Base-by-base conservation (phyloP, 2,329 filamentous ascomycete species). In the Tetracladium maxilliforme region DNA sequence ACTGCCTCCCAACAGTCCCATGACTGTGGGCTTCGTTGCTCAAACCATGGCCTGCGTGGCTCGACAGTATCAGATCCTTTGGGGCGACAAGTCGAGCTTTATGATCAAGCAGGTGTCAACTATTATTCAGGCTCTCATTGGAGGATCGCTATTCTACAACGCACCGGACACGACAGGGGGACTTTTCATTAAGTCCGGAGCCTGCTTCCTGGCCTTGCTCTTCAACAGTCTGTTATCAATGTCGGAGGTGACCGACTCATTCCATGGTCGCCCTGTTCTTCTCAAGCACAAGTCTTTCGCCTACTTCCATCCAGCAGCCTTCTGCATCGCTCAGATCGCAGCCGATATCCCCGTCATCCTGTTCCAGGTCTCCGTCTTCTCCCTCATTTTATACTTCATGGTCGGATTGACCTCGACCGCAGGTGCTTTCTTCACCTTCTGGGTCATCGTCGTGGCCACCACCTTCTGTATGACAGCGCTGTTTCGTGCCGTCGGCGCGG, bases 81-180 rank as follows among this genome's bases (percentile, higher is more conserved):
- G 61, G 56, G 71, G 71, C 20, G 70, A 78, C 43, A 73, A 70
- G 35, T 54, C 63, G 0, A 71, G 68, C 0, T 67, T 76, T 19
- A 35, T 71, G 32, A 69, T 75, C 47, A 74, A 72, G 40, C 69
- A 76, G 35, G 45, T 55, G 5, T 58, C 61, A 0, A 70, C 64
- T 2, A 38, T 77, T 6, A 37, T 57, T 0, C 67, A 75, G 36
- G 70, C 72, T 0, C 45, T 80, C 5, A 64, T 79, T 29, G 56
- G 62, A 3, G 73, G 72, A 6, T 77, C 71, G 0, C 54, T 79
- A 4, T 80, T 80, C 47, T 80, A 78, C 47, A 58, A 71, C 28
- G 64, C 71, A 0, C 61, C 70, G 0, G 30, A 49, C 14, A 67
- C 61, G 24, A 66, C 69, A 0, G 54, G 47, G 2, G 74, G 73